Base-by-base conservation (phyloP, 805 yeast species). In the Hanseniaspora vineae region DNA sequence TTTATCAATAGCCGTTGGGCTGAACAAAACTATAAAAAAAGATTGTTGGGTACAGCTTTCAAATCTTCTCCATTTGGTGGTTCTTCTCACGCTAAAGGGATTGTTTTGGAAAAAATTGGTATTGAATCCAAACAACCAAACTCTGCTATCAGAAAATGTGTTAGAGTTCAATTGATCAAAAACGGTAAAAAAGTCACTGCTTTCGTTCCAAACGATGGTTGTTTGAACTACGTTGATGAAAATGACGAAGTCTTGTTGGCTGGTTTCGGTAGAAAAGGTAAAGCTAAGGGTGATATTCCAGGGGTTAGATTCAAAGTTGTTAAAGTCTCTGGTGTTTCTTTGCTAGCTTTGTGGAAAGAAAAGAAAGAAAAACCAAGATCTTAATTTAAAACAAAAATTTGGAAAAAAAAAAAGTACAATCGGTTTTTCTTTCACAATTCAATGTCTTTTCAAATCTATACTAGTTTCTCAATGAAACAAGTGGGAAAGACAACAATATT, bases 241-340 rank as follows among this genome's bases (percentile, higher is more conserved):
- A 92, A 92, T 81, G 99, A 92, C 78, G 97, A 92, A 77, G 99
- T 92, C 66, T 80, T 92, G 68, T 81, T 92, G 66, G 97, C 99
- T 68, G 99, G 99, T 82, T 92, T 92, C 88, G 99, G 99, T 87
- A 88, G 97, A 80, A 92, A 96, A 83, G 98, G 98, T 81, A 92
- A 92, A 83, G 98, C 98, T 75, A 92, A 92, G 95, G 98, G 99
- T 82, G 99, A 92, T 89, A 90, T 92, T 71, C 98, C 98, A 75
- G 99, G 99, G 87, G 99, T 92, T 72, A 92, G 99, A 85, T 92
- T 92, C 88, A 92, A 92, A 86, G 99, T 92, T 72, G 99, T 92
- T 73, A 92, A 92, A 82, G 99, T 92, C 66, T 86, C 98, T 66
- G 98, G 98, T 85, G 98, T 94, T 68, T 92, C 98, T 66, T 82